These are phyloP conservation scores for Fusarium temperatum DNA, from an alignment of 2,329 filamentous ascomycete genomes.

Conservation along the genomic window DNA sequence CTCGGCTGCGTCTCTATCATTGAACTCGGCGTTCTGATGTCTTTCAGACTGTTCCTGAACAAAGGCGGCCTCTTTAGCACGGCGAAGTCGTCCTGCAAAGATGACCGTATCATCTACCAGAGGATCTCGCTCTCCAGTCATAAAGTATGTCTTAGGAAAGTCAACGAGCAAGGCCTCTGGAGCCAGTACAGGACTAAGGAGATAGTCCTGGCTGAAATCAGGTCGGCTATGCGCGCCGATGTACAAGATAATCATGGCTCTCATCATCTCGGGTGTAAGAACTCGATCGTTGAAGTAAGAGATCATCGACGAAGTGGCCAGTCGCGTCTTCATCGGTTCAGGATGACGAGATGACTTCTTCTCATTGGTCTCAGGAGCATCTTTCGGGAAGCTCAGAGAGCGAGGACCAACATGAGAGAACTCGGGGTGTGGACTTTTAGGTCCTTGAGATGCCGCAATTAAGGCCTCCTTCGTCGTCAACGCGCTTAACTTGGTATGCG, in stretches of 20 bases:
- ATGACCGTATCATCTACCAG: constrained; percentile 97
- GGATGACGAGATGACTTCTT: constrained; percentile 59
- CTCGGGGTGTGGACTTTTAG: constrained; percentile 55
- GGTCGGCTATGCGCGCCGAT: constrained; percentile 93
- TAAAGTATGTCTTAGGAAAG: constrained; percentile 95
- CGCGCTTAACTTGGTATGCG: constrained; percentile 4
- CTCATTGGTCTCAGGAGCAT: constrained; percentile 18
- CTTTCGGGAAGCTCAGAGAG: constrained; percentile 37
- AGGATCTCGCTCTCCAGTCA: constrained; percentile 94
- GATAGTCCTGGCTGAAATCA: constrained; percentile 90
- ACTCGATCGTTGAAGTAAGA: constrained; percentile 98
- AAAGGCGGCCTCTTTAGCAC: constrained; percentile 71
- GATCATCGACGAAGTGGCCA: constrained; percentile 96
- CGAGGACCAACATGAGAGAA: constrained; percentile 59
- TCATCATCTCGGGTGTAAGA: constrained; percentile 97
- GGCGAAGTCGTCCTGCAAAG: constrained; percentile 87
- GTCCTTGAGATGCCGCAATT: constrained; percentile 18
- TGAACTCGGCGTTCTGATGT: constrained; percentile 45
- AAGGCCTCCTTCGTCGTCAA: constrained; percentile 14
- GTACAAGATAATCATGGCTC: constrained; percentile 98
- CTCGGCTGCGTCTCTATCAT: constrained; percentile 63
- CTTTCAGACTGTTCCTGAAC: constrained; percentile 16
- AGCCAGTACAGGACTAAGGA: constrained; percentile 88
- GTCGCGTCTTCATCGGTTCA: constrained; percentile 77
- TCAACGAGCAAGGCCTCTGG: constrained; percentile 82